Evolutionary conservation across 371 early-diverging fungal species (phyloP), one percentile per base, ranked within the genome.

Genomic region (Rhizopus microsporus): DNA sequence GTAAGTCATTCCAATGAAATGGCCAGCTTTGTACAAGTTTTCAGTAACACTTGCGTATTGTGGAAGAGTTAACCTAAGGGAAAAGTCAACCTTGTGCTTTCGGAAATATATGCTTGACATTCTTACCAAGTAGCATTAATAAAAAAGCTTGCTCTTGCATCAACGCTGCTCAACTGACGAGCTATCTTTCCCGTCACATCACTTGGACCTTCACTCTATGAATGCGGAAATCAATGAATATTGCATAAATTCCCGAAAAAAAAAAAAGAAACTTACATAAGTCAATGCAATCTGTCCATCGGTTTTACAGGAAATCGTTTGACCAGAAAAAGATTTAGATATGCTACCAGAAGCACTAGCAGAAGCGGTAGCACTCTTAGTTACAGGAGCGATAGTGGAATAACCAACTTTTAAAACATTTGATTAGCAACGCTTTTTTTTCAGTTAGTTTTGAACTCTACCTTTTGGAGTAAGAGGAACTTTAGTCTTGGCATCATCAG

Each of bases 1-100:
- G 54, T 82, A 84, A 15, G 80, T 81, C 80, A 84, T 80, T 15
- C 84, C 84, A 57, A 84, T 82, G 37, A 82, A 62, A 48, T 84
- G 84, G 7, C 84, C 84, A 17, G 77, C 76, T 15, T 68, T 79
- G 66, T 82, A 82, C 9, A 77, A 65, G 10, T 77, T 71, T 50
- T 81, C 80, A 31, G 78, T 59, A 32, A 84, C 71, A 40, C 77
- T 74, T 3, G 81, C 82, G 56, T 84, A 82, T 53, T 80, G 79
- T 63, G 70, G 73, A n/a, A 69, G 67, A 46, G 68, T 67, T 13
- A 78, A 51, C 77, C 74, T 72, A 49, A 13, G n/a, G 30, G 38
- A n/a, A 34, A 37, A 38, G 16, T 15, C 0, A 43, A 13, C 3
- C 3, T 7, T n/a, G 10, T 37, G 38, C 5, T 37, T 23, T 23